Evolutionary conservation across 768 basidiomycete species (phyloP), one percentile per base, ranked within the genome.

Genomic region (Lactarius evosmus): DNA sequence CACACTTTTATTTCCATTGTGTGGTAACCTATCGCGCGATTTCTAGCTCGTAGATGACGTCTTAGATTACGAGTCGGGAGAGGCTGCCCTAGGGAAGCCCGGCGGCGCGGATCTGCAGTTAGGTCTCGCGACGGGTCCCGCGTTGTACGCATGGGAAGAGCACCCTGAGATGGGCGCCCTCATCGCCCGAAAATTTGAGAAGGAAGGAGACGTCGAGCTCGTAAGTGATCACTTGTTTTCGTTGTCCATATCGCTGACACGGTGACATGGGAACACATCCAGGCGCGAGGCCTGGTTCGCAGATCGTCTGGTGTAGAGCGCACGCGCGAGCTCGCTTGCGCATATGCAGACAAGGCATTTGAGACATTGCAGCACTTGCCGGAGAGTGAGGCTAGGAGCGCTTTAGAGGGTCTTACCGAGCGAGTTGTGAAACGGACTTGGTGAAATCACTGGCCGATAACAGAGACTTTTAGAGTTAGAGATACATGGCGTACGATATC

Each of bases 31-130:
- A 7, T 17, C 5, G 14, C 7, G 46, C 25, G 40, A 30, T 34
- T 55, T 32, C 19, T 70, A 96, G 94, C 88, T 99, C 11, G 89
- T 98, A 54, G 97, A 99, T 73, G 97, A 99, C 72, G 83, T 95
- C 38, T 79, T 99, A 3, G 97, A 98, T 76, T 98, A 93, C 72
- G 90, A 95, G 55, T 85, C 89, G 0, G 88, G 87, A 12, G 78
- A 81, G 16, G 75, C 78, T 0, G 74, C 88, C 0, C 83, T 98
- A 14, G 96, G 96, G 38, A 98, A 98, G 77, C 97, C 97, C 0
- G 86, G 88, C 0, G 85, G 85, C 16, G 83, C 85, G 0, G 85
- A 87, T 69, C 74, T 87, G 30, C 77, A 79, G 56, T 74, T 87
- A 6, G 85, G 85, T 0, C 78, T 87, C 60, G 91, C 97, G 5